These are phyloP conservation scores for Lentinula sp. DNA, from an alignment of 768 basidiomycete species.

Conservation along the genomic window DNA sequence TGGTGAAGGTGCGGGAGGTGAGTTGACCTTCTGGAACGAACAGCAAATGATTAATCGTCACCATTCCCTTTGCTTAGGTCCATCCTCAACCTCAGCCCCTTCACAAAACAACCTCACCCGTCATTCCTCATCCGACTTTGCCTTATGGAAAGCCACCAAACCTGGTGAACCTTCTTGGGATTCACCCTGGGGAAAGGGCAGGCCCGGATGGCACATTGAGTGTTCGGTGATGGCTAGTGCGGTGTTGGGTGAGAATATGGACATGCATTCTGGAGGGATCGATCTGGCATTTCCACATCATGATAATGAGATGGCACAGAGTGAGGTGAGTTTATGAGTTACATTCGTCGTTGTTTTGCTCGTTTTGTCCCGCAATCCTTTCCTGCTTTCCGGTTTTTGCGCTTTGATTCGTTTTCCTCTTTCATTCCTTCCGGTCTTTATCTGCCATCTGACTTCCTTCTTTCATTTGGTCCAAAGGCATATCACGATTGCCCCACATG, in stretches of 20 bases:
- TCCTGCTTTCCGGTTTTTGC: background rate
- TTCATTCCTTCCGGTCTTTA: no score
- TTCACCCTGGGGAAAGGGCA: constrained; percentile 92
- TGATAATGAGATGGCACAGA: constrained; percentile 97
- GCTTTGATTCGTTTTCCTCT: no score
- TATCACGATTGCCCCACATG: constrained; percentile 88
- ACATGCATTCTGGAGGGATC: constrained; percentile 96
- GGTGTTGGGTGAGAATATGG: constrained; percentile 85
- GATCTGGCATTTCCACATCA: constrained; percentile 99
- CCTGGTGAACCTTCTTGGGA: constrained; percentile 96
- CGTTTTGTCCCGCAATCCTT: background rate
- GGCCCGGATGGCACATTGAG: constrained; percentile 99
- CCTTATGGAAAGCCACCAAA: constrained; percentile 96
- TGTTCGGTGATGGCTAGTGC: constrained; percentile 98
- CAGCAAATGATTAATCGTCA: background rate
- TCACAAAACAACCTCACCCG: constrained; percentile 42
- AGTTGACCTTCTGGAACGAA: background rate
- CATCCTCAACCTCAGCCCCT: constrained; percentile 47
- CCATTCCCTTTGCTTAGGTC: background rate
- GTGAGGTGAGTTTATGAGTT: constrained; percentile 57
- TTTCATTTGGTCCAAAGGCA: constrained; percentile 48
- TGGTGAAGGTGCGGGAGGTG: constrained; percentile 53
- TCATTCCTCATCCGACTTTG: constrained; percentile 88
- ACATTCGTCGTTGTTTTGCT: background rate
- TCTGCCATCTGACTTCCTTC: background rate